A percentile compares a stretch with the other conserved stretches of the same genome.
phyloP scores from a whole-genome alignment of 768 basidiomycete species.

The Termitomyces sp. region DNA sequence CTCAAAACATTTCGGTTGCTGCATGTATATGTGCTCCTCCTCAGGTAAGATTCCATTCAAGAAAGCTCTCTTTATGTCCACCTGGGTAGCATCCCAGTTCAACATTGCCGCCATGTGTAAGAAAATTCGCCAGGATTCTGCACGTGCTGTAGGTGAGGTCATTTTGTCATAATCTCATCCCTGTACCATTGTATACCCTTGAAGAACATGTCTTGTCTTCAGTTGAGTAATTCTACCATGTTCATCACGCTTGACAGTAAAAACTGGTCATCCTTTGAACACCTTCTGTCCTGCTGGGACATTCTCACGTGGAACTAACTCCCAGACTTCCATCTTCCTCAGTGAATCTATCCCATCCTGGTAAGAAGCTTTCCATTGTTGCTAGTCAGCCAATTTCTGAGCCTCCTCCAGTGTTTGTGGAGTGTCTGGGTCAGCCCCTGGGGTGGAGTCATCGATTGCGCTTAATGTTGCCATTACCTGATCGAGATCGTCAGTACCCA shows the following conservation, averaged over 20 bases:
- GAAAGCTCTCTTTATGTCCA: background rate
- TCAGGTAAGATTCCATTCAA: background rate
- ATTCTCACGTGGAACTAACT: background rate
- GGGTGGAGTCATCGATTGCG: background rate
- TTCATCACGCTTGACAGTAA: background rate
- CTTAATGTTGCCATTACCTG: background rate
- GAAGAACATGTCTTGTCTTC: background rate
- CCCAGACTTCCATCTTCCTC: background rate
- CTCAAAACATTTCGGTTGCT: too few relatives aligned
- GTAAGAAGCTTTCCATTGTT: background rate
- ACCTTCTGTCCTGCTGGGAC: background rate
- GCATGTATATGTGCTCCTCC: background rate
- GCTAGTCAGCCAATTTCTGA: background rate
- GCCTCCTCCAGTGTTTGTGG: background rate
- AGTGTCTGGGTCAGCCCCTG: background rate
- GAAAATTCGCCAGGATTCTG: background rate
- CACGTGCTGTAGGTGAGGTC: background rate
- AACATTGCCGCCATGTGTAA: background rate
- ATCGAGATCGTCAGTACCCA: background rate
- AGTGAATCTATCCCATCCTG: background rate
- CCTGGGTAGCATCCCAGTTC: background rate
- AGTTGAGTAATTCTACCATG: background rate
- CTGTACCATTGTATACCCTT: background rate
- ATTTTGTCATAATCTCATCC: background rate
- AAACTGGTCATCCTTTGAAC: background rate